These are phyloP conservation scores for Trichoderma pleuroti DNA, from an alignment of 2,329 filamentous ascomycete genomes.

Conservation along the genomic window DNA sequence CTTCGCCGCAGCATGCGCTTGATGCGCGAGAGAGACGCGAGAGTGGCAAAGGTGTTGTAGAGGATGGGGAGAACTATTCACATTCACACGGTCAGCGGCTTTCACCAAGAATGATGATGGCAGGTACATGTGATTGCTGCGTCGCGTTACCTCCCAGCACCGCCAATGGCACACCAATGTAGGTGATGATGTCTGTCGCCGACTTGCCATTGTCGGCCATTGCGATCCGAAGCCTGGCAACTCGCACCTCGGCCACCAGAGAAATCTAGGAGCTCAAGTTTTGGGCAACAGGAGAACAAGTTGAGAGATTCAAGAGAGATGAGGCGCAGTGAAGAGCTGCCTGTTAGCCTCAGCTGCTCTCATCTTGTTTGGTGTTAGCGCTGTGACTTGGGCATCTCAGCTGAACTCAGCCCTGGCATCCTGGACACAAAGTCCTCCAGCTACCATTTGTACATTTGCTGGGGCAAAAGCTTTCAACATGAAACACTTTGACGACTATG, in stretches of 20 bases:
- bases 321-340: background rate
- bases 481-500: fast-evolving
- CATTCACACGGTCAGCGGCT: background rate
- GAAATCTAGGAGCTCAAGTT: background rate
- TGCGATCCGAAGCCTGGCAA: background rate
- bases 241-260: background rate
- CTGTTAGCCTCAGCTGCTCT: background rate
- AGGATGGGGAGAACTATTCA: constrained; percentile 58
- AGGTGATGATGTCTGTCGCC: constrained; percentile 52
- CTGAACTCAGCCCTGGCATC: background rate
- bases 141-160: constrained; percentile 44
- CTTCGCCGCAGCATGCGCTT: constrained; percentile 55
- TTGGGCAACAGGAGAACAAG: background rate
- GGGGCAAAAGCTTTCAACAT: background rate
- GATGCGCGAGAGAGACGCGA: constrained; percentile 58
- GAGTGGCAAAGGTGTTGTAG: constrained; percentile 60
- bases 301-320: background rate
- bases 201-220: constrained; percentile 35
- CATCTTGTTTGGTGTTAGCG: constrained; percentile 5
- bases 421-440: background rate
- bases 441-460: background rate
- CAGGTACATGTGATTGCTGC: constrained; percentile 9
- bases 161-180: constrained; percentile 55
- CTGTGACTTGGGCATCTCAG: constrained; percentile 7
- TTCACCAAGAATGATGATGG: background rate